Evolutionary conservation across 176 grass and related monocot genomes (phyloP).

Genomic region (Luzula sylvatica): DNA sequence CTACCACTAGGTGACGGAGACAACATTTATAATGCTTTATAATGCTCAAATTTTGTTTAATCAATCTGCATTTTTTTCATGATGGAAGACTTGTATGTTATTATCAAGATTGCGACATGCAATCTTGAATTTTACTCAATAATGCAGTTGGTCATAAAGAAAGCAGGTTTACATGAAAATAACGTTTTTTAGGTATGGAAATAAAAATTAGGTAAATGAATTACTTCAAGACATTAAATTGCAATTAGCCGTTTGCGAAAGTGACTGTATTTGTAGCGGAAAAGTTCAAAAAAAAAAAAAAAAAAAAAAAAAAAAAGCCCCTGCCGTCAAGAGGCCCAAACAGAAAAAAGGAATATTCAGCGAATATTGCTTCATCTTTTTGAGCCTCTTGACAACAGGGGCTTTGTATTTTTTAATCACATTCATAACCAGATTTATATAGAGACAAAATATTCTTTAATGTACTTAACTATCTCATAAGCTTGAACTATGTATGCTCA

Average conservation of each 20-base stretch:
- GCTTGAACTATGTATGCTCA: not conserved
- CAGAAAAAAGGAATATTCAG: slow-evolving; percentile 14
- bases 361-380: slow-evolving; percentile 16
- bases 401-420: not conserved
- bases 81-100: not conserved
- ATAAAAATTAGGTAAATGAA: not conserved
- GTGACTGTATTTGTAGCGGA: slow-evolving; percentile 3
- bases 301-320: slow-evolving; percentile 23
- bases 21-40: not conserved
- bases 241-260: not conserved
- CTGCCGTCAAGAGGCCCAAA: slow-evolving; percentile 20
- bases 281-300: slow-evolving; percentile 2
- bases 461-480: not conserved
- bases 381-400: slow-evolving; percentile 20
- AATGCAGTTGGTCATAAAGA: not conserved
- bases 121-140: not conserved
- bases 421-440: too few species aligned
- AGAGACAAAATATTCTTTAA: too few species aligned
- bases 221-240: not conserved
- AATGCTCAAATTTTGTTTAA: not conserved
- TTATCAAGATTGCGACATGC: not conserved
- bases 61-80: too few species aligned
- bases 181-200: not conserved
- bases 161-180: not conserved
- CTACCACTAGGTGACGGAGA: not conserved